Conservation (phyloP, 1,284 basidiomycete species). For the Austropuccinia psidii region DNA sequence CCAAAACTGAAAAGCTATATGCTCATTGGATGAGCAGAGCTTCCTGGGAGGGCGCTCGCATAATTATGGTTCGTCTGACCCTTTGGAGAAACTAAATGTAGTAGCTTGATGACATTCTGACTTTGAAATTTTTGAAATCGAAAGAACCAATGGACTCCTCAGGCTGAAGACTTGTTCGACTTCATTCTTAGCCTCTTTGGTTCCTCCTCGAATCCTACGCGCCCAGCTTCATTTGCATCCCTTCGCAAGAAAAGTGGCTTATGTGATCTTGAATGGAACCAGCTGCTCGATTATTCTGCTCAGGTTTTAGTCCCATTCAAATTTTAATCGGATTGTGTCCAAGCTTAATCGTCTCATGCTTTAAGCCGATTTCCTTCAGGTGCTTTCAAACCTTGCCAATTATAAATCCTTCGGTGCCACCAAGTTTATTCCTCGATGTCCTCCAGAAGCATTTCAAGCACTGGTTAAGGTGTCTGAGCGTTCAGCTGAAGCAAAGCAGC, state of each 20-base stretch:
- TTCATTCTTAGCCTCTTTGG: conserved; percentile 39
- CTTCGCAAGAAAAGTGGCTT: conserved; percentile 57
- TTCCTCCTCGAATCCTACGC: not conserved
- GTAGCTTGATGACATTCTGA: conserved; percentile 59
- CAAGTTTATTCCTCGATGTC: conserved; percentile 67
- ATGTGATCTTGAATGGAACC: conserved; percentile 58
- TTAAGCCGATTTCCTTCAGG: conserved; percentile 52
- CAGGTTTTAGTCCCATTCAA: too few species aligned
- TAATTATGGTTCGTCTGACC: conserved; percentile 62
- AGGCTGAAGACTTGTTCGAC: conserved; percentile 39
- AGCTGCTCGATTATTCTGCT: conserved; percentile 61
- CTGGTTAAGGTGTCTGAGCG: conserved; percentile 60
- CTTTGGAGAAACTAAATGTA: not conserved
- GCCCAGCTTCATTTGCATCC: conserved; percentile 55
- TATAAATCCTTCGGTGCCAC: conserved; percentile 64
- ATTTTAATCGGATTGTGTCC: conserved; percentile 26
- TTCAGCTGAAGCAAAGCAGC: conserved; percentile 53
- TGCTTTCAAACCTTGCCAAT: conserved; percentile 56
- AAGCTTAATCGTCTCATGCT: not conserved
- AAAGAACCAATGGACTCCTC: conserved; percentile 47
- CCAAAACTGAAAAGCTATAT: conserved; percentile 65
- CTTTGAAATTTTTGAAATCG: conserved; percentile 58
- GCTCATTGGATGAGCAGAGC: conserved; percentile 54
- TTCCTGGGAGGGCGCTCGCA: conserved; percentile 66
- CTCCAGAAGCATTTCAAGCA: conserved; percentile 57